Base-by-base conservation (phyloP, 192 early-diverging fungal species). In the Dissophora globulifera region DNA sequence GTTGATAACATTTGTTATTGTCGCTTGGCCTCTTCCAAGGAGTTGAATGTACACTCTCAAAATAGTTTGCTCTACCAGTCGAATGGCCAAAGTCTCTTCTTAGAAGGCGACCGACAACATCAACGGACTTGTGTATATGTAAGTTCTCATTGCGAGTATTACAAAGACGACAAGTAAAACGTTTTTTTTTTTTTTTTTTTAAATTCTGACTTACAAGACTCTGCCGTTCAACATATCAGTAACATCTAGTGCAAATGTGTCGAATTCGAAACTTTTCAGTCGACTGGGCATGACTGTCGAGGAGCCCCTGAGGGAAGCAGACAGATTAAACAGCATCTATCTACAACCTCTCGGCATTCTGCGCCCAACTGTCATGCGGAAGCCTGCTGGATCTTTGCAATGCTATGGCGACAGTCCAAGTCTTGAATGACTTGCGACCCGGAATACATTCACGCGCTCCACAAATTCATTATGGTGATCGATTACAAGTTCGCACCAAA, bases 361-460 rank as follows among this genome's bases (percentile, higher is more conserved):
- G 86, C 31, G 90, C 94, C 0, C 64, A 84, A 13, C 67, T 96
- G 47, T 87, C 94, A 8, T 91, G 91, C 15, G 94, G 92, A 30
- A 92, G 90, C 30, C 82, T 93, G 7, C 81, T 96, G 26, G 83
- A 90, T 41, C 66, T 91, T 8, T 92, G 92, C 60, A 74, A 86
- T 25, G 88, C 88, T 17, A 93, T 98, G 0, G 86, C 85, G 16
- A 61, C 30, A 0, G 89, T 89, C 19, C 58, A 67, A 17, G 83
- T 95, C 27, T 55, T 82, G 16, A 94, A 95, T 60, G 95, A 90
- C 1, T 82, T 98, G 82, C 30, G 95, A 97, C 56, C 85, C 88
- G 3, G 96, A 97, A 72, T 98, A 98, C 75, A 63, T 96, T 4
- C 86, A 94, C 55, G 93, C 92, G 0, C 96, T 96, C 68, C 53